Evolutionary conservation across 2,329 filamentous ascomycete genomes (phyloP).

Genomic region (Botrytis fragariae): DNA sequence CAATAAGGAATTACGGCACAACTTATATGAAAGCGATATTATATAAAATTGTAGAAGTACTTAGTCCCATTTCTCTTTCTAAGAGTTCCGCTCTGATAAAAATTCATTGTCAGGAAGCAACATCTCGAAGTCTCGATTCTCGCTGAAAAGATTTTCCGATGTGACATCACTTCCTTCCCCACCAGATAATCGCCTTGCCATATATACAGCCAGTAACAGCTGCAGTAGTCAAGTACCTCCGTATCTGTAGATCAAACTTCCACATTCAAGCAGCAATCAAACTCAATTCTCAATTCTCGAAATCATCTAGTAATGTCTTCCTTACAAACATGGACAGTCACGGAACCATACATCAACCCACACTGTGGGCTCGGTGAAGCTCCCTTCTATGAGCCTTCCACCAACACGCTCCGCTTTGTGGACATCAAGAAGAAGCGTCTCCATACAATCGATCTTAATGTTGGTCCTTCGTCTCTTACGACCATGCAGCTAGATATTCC

Average conservation of each 20-base stretch:
- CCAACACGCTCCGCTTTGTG: conserved; percentile 69
- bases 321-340: conserved; percentile 47
- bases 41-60: neutral
- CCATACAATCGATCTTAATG: conserved; percentile 65
- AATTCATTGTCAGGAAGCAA: neutral
- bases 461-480: conserved; percentile 46
- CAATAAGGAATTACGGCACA: neutral
- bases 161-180: conserved; percentile 10
- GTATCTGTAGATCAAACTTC: too few relatives aligned
- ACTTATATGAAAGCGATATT: neutral
- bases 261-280: neutral
- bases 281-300: neutral
- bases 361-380: conserved; percentile 70
- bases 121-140: neutral
- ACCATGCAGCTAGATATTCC: conserved; percentile 51
- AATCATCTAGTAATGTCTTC: conserved; percentile 10
- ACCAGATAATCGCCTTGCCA: neutral
- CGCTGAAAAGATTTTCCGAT: conserved; percentile 18
- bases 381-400: conserved; percentile 67
- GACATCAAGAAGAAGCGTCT: conserved; percentile 79
- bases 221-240: neutral
- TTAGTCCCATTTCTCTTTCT: neutral
- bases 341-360: conserved; percentile 53
- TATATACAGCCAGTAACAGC: neutral
- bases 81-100: neutral